Percentiles rank a stretch among this genome's conserved stretches.
phyloP scores from a whole-genome alignment of 1,284 basidiomycete genomes.

The Boletellus sp. region DNA sequence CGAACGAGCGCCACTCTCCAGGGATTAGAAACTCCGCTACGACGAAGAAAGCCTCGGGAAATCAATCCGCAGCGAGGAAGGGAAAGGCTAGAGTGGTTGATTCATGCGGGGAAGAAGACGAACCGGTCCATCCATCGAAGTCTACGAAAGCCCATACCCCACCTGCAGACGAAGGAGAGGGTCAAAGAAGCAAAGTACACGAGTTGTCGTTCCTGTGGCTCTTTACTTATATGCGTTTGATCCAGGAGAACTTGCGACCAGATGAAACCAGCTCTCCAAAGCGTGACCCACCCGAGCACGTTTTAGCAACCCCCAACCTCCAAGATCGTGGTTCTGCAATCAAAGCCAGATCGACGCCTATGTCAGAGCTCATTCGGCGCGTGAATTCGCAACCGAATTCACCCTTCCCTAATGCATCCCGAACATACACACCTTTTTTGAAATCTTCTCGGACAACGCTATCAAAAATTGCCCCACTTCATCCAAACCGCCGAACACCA shows the following conservation, averaged over 20 bases:
- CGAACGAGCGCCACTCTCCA: slow-evolving; percentile 3
- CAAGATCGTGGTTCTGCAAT: slow-evolving; percentile 10
- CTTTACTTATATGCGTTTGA: slow-evolving; percentile 1
- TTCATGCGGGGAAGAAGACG: slow-evolving; percentile 24
- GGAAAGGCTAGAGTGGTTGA: slow-evolving; percentile 19
- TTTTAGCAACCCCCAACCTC: slow-evolving; percentile 2
- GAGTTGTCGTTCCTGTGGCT: neutral
- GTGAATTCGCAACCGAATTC: slow-evolving; percentile 64
- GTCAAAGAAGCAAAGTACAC: slow-evolving; percentile 18
- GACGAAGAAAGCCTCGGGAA: slow-evolving; percentile 8
- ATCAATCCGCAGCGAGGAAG: slow-evolving; percentile 8
- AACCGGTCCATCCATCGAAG: neutral
- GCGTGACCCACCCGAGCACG: slow-evolving; percentile 3
- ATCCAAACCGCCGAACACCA: slow-evolving; percentile 65
- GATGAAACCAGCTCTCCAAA: slow-evolving; percentile 1
- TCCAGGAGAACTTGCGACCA: slow-evolving; percentile 15
- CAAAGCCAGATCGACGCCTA: slow-evolving; percentile 48
- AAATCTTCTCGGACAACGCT: slow-evolving; percentile 62
- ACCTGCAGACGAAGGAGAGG: slow-evolving; percentile 1
- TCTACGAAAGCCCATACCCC: neutral
- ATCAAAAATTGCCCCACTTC: slow-evolving; percentile 67
- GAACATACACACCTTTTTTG: slow-evolving; percentile 57
- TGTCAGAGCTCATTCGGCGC: slow-evolving; percentile 71
- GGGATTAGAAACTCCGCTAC: neutral
- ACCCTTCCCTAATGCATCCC: slow-evolving; percentile 46